Evolutionary conservation across 768 basidiomycete species (phyloP).

Genomic region (Calocybe indica): DNA sequence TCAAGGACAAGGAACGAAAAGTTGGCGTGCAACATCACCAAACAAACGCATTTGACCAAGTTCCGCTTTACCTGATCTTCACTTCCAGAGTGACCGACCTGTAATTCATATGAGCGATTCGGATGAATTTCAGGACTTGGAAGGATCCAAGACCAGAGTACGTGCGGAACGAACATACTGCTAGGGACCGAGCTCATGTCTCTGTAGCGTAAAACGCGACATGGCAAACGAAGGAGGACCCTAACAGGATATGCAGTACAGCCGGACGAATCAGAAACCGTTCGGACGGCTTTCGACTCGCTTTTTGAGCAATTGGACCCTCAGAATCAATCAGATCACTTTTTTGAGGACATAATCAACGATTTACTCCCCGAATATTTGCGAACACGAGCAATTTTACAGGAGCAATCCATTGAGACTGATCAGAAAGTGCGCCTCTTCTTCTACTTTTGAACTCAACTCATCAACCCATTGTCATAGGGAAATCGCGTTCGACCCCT

Average conservation of each 20-base stretch:
- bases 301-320: slow-evolving; percentile 16
- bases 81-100: no score
- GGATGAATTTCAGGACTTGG: slow-evolving; percentile 8
- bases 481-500: slow-evolving; percentile 32
- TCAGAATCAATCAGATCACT: slow-evolving; percentile 7
- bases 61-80: no score
- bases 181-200: not conserved
- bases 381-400: slow-evolving; percentile 14
- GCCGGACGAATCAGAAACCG: not conserved
- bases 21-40: no score
- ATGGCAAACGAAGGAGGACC: slow-evolving; percentile 13
- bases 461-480: slow-evolving; percentile 13
- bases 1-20: no score
- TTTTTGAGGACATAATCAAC: slow-evolving; percentile 27
- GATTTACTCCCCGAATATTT: slow-evolving; percentile 21
- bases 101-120: slow-evolving; percentile 1
- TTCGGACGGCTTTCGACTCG: slow-evolving; percentile 6
- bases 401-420: slow-evolving; percentile 14
- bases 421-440: slow-evolving; percentile 16
- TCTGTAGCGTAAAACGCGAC: slow-evolving; percentile 3
- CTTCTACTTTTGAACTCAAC: not conserved
- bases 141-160: slow-evolving; percentile 4
- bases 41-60: no score
- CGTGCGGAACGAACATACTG: not conserved
- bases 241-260: not conserved